Conservation (phyloP, 78 protist species). For the Bodo saltans region DNA sequence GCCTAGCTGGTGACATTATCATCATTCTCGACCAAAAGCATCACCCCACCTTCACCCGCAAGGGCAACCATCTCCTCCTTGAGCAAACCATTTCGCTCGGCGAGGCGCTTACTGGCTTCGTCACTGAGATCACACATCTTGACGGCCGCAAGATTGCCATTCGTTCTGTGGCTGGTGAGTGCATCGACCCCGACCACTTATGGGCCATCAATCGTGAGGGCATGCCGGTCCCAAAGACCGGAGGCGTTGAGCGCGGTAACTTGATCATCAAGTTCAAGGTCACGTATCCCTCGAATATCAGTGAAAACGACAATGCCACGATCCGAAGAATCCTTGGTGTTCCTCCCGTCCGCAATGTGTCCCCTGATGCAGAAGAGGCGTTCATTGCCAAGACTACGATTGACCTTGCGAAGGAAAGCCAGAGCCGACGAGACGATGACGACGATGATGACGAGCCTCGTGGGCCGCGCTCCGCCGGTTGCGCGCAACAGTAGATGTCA, state of each 20-base stretch:
- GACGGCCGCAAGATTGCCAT: slow-evolving; percentile 79
- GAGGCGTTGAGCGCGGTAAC: slow-evolving; percentile 81
- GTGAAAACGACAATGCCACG: too few relatives aligned
- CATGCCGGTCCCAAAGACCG: slow-evolving; percentile 78
- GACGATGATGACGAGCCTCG: too few relatives aligned
- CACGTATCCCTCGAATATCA: slow-evolving; percentile 65
- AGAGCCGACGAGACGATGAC: too few relatives aligned
- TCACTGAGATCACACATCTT: slow-evolving; percentile 67
- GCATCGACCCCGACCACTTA: slow-evolving; percentile 65
- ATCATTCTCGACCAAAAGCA: slow-evolving; percentile 75
- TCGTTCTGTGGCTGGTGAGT: slow-evolving; percentile 54
- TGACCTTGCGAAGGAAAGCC: too few relatives aligned
- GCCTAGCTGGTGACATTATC: slow-evolving; percentile 88
- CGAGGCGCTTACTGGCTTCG: slow-evolving; percentile 89
- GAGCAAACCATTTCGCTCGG: slow-evolving; percentile 45
- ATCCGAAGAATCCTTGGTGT: too few relatives aligned
- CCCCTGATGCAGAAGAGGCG: too few relatives aligned
- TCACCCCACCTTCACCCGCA: slow-evolving; percentile 77
- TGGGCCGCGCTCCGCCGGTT: too few relatives aligned
- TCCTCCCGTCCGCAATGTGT: too few relatives aligned
- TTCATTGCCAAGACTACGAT: too few relatives aligned
- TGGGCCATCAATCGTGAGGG: slow-evolving; percentile 85
- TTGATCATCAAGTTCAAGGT: slow-evolving; percentile 67
- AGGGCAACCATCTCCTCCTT: slow-evolving; percentile 81
- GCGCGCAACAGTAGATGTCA: too few relatives aligned